phyloP scores from a whole-genome alignment of 2,329 filamentous ascomycete species.

The Fusarium algeriense region DNA sequence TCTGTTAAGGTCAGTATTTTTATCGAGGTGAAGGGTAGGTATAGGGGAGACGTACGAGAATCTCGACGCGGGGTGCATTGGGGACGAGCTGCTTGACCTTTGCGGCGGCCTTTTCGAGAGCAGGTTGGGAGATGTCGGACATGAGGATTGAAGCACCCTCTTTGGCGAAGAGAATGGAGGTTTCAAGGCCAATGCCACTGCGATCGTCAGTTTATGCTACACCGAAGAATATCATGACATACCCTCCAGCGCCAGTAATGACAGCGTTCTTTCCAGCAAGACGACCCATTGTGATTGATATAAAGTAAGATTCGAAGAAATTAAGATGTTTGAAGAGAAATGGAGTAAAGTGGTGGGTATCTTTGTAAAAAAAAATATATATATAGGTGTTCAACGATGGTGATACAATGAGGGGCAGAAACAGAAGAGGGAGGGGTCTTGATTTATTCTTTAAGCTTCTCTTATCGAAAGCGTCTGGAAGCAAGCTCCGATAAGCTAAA shows the following conservation, averaged over 20 bases:
- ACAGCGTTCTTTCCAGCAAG: constrained; percentile 73
- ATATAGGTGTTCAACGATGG: constrained; percentile 11
- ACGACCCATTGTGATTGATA: constrained; percentile 56
- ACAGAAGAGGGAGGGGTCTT: constrained; percentile 14
- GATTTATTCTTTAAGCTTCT: constrained; percentile 11
- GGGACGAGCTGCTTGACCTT: constrained; percentile 82
- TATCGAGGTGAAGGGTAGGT: neutral
- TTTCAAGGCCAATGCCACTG: constrained; percentile 94
- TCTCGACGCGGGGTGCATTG: constrained; percentile 71
- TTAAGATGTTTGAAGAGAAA: neutral
- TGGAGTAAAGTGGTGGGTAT: constrained; percentile 11
- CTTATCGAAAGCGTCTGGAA: constrained; percentile 30
- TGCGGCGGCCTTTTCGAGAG: constrained; percentile 79
- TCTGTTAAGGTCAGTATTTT: constrained; percentile 35
- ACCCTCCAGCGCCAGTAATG: constrained; percentile 89
- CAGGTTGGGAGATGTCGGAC: constrained; percentile 84
- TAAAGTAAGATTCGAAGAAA: constrained; percentile 32
- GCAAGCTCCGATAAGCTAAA: constrained; percentile 35
- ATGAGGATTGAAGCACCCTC: constrained; percentile 90
- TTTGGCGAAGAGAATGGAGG: constrained; percentile 86
- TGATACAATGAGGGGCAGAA: constrained; percentile 12
- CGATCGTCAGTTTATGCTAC: constrained; percentile 6
- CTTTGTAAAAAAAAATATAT: neutral
- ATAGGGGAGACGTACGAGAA: constrained; percentile 55
- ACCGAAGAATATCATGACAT: constrained; percentile 53